These are phyloP conservation scores for Boletus patriciae DNA, from an alignment of 768 basidiomycete genomes.

Conservation along the genomic window DNA sequence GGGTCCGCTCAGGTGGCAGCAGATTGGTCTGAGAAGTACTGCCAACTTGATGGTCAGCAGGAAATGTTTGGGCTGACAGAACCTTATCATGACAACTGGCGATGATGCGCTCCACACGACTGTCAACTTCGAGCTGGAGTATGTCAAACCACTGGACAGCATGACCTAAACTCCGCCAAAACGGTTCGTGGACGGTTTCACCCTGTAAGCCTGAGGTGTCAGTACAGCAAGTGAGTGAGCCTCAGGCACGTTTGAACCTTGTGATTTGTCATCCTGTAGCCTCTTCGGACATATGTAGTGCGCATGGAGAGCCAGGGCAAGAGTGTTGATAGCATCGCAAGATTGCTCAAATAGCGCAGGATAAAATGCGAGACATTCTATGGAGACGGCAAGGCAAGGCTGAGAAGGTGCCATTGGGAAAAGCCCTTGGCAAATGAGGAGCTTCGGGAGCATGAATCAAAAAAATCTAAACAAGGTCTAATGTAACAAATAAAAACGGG, in stretches of 20 bases:
- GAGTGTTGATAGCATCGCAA: slow-evolving; percentile 12
- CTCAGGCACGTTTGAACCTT: no score
- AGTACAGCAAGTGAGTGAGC: no score
- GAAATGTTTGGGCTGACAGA: no score
- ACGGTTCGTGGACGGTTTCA: slow-evolving; percentile 28
- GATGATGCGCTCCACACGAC: background rate
- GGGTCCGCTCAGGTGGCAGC: no score
- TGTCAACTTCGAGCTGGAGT: slow-evolving; percentile 15
- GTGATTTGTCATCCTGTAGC: slow-evolving; percentile 1
- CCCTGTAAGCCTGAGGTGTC: slow-evolving; percentile 20
- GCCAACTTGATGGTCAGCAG: no score
- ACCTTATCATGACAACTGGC: no score
- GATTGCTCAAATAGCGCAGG: slow-evolving; percentile 36
- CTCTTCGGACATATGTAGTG: slow-evolving; percentile 9
- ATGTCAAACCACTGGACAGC: slow-evolving; percentile 34
- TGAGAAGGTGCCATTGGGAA: slow-evolving; percentile 34
- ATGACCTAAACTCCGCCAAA: slow-evolving; percentile 25
- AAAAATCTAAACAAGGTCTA: no score
- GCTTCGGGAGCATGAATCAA: background rate
- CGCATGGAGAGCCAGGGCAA: background rate
- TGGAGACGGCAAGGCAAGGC: slow-evolving; percentile 13
- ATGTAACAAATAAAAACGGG: no score
- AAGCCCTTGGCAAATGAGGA: slow-evolving; percentile 32
- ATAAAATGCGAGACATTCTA: slow-evolving; percentile 33
- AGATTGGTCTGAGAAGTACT: no score